Evolutionary conservation across 768 basidiomycete genomes (phyloP).

Genomic region (Hemileccinum impolitum): DNA sequence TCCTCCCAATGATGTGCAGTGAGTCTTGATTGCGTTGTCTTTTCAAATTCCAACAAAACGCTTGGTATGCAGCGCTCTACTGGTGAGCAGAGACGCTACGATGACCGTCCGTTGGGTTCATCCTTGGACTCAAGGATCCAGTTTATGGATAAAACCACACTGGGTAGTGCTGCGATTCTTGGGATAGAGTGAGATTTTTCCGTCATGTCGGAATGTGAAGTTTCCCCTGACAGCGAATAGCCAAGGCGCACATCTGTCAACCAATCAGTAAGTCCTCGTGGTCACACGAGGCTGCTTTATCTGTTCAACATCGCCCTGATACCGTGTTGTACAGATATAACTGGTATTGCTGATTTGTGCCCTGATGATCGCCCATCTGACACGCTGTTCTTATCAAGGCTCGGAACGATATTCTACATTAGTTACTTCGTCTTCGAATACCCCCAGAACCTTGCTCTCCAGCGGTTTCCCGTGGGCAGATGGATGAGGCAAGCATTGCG

Average conservation of each 20-base stretch:
- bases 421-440: conserved; percentile 71
- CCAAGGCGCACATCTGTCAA: conserved; percentile 56
- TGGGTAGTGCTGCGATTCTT: conserved; percentile 64
- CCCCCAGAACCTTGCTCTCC: conserved; percentile 69
- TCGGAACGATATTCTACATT: conserved; percentile 73
- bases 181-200: conserved; percentile 55
- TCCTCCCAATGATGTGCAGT: conserved; percentile 73
- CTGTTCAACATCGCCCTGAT: background rate
- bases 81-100: conserved; percentile 33
- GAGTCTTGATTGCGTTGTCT: conserved; percentile 29
- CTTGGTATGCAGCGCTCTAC: conserved; percentile 43
- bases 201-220: no score
- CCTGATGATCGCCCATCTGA: background rate
- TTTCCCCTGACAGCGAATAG: no score
- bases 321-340: conserved; percentile 47
- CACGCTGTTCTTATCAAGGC: conserved; percentile 41
- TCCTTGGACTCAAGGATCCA: conserved; percentile 51
- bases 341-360: conserved; percentile 43
- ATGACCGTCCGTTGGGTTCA: background rate
- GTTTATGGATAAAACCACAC: conserved; percentile 75
- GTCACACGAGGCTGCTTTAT: background rate
- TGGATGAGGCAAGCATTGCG: conserved; percentile 63
- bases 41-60: background rate
- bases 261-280: conserved; percentile 50
- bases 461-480: conserved; percentile 71